Conservation (phyloP, 495 filamentous ascomycete genomes). For the Viridothelium virens region DNA sequence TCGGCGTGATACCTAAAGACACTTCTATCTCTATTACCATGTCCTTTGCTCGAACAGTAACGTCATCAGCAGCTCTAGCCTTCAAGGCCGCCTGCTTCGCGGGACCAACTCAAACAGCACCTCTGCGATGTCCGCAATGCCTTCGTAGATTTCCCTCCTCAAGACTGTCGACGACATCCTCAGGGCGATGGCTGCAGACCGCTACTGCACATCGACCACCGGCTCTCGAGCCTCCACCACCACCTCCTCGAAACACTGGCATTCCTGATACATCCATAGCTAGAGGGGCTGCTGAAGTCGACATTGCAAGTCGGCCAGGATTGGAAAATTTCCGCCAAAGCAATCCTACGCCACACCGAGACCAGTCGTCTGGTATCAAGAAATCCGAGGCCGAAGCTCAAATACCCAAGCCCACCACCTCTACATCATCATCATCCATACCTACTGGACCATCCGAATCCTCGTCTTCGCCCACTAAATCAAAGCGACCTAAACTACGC, state of each 20-base stretch:
- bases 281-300: constrained; percentile 44
- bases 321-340: constrained; percentile 30
- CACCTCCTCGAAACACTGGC: constrained; percentile 58
- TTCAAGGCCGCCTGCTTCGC: neutral
- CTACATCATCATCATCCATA: constrained; percentile 31
- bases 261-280: constrained; percentile 64
- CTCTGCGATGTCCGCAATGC: neutral
- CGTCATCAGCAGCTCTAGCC: neutral
- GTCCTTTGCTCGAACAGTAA: neutral
- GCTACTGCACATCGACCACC: neutral
- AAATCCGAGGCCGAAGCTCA: constrained; percentile 60
- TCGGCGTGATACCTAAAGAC: neutral
- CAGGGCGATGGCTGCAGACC: neutral
- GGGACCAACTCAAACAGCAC: neutral
- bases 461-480: constrained; percentile 15
- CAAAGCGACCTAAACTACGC: constrained; percentile 55
- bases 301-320: constrained; percentile 47
- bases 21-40: neutral
- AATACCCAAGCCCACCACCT: constrained; percentile 42
- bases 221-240: constrained; percentile 31
- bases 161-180: neutral
- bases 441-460: constrained; percentile 19
- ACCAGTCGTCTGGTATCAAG: constrained; percentile 31
- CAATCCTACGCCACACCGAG: constrained; percentile 2
- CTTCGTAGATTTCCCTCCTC: neutral